Conservation (phyloP, 345 rosid genomes). For the Geranium brycei region DNA sequence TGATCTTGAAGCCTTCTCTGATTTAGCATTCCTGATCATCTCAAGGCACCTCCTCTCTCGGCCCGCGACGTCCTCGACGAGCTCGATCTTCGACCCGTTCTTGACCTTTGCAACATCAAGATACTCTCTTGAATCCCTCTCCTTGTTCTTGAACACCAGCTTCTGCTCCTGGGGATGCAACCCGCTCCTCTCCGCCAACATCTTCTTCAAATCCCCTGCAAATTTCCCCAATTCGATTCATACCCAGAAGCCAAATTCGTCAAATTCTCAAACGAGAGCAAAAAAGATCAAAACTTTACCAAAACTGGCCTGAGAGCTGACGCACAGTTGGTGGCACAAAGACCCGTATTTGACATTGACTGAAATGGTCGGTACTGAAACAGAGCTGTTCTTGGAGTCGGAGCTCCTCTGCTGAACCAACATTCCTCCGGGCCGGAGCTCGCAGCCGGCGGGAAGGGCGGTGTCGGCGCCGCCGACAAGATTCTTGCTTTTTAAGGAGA, state of each 20-base stretch:
- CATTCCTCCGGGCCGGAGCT: conserved; percentile 58
- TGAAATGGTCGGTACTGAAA: conserved; percentile 25
- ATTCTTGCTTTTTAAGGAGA: background rate
- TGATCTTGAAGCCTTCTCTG: conserved; percentile 38
- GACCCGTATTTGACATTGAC: conserved; percentile 38
- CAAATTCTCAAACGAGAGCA: background rate
- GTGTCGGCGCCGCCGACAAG: background rate
- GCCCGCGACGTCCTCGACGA: conserved; percentile 37
- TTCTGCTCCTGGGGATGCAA: conserved; percentile 45
- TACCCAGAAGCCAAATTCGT: background rate
- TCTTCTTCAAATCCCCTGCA: conserved; percentile 49
- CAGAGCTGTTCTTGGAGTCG: conserved; percentile 18
- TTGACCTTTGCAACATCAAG: conserved; percentile 39
- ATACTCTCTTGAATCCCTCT: conserved; percentile 42
- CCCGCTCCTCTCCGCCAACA: conserved; percentile 34
- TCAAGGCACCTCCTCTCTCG: conserved; percentile 37
- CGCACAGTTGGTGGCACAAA: conserved; percentile 20
- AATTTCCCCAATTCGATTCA: background rate
- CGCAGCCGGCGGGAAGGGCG: conserved; percentile 15
- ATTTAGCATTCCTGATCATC: conserved; percentile 29
- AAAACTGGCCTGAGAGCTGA: conserved; percentile 43
- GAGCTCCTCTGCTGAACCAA: conserved; percentile 38
- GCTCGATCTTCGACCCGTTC: conserved; percentile 38
- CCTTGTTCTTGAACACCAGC: conserved; percentile 39
- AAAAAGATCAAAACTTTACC: conserved; percentile 18